Base-by-base conservation (phyloP, 345 rosid genomes). In the Stellera chamaejasme region DNA sequence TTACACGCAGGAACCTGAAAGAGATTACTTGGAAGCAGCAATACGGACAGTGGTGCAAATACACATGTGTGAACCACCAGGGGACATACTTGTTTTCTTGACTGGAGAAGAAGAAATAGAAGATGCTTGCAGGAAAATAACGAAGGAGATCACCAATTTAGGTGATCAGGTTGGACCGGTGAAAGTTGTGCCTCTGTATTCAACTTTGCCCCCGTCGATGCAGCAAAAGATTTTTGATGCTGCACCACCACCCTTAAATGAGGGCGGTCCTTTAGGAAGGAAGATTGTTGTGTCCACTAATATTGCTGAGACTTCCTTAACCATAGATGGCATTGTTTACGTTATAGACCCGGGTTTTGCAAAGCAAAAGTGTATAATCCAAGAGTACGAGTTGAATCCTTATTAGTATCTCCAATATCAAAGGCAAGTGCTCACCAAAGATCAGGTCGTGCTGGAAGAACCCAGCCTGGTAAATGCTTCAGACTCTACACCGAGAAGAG, bases 351-450 rank as follows among this genome's bases (percentile, higher is more conserved):
- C 98, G 6, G 97, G 98, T 41, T 92, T 92, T 59, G 67, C 98
- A 6, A 86, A 92, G 58, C 98, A 88, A 75, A 88, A 69, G 88
- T 88, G 57, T 92, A 92, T 59, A 84, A 92, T 56, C 98, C 98
- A 47, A 69, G 93, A 47, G 86, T 82, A 10, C 90, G 95, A 27
- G 98, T 88, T 27, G 95, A 92, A 63, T 92, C 96, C 8, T 78
- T 88, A 75, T 52, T 92, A 73, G 95, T 92, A 27, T 92, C 98
- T 50, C 98, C 96, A n/a, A 92, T 92, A 60, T 92, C 98, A 7
- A 84, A 88, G 81, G 98, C 96, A 43, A 92, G 98, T 78, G 98
- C 98, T 28, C 93, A 92, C 69, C 98, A 92, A 79, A 87, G 98
- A 45, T 72, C 98, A 46, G 98, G 98, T 23, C 96, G 94, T 83